Percentiles rank a stretch among this genome's conserved stretches.
phyloP scores from a whole-genome alignment of 177 flowering plant genomes.

The Telopea speciosissima region DNA sequence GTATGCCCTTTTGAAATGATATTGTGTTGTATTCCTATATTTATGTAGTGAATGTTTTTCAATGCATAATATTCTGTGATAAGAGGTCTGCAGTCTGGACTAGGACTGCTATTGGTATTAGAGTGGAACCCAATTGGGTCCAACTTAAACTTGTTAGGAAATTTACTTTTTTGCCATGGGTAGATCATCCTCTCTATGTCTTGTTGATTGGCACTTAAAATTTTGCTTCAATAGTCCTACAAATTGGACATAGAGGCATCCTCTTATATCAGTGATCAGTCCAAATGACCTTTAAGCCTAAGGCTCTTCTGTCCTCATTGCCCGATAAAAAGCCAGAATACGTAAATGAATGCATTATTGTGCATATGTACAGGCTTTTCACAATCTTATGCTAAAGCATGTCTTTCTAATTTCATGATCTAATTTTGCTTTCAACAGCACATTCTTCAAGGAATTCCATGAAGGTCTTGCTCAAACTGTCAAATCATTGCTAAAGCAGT shows the following conservation, averaged over 20 bases:
- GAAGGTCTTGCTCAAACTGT: constrained; percentile 22
- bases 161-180: not conserved
- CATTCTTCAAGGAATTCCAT: constrained; percentile 30
- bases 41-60: not conserved
- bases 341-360: not conserved
- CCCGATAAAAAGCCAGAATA: not conserved
- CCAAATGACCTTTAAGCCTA: not conserved
- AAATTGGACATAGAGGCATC: not conserved
- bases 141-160: not conserved
- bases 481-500: constrained; percentile 38
- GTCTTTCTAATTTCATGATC: constrained; percentile 8
- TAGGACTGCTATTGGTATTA: not conserved
- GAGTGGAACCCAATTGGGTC: not conserved
- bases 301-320: not conserved
- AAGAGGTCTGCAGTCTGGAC: too few relatives aligned
- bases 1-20: too few relatives aligned
- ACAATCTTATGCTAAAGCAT: not conserved
- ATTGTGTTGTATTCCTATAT: not conserved
- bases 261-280: too few relatives aligned
- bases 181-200: not conserved
- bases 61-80: not conserved
- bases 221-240: not conserved
- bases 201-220: not conserved
- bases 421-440: constrained; percentile 13
- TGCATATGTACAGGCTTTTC: not conserved